Base-by-base conservation (phyloP, 345 rosid species). In the Cardamine resedifolia region DNA sequence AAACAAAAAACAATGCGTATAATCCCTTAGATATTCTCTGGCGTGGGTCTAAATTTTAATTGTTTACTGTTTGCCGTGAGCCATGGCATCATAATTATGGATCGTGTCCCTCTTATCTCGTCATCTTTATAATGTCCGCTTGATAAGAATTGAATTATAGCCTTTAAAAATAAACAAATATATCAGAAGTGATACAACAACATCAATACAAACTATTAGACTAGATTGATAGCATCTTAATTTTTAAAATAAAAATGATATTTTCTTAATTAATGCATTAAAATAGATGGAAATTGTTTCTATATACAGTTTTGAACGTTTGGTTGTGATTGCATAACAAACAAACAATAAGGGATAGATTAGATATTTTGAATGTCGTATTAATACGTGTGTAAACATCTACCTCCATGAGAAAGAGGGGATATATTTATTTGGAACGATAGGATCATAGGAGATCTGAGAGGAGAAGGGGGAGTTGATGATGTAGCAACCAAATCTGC, bases 401-500 rank as follows among this genome's bases (percentile, higher is more conserved):
- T 33, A 34, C 38, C 10, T 57, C 43, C 8, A 28, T 28, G 68
- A 63, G 49, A 64, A 31, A 19, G 43, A 28, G 12, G 19, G 19
- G 16, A 31, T 19, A 11, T 3, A 34, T 20, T 21, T 3, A 16
- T 15, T 27, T 44, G 26, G 18, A 26, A 26, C 57, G 10, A 5
- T 20, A 20, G 3, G 30, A 20, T 0, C n/a, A n/a, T n/a, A n/a
- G n/a, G n/a, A n/a, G n/a, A 14, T 19, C 12, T 58, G 33, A 36
- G 34, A 36, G 16, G 24, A 24, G 28, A n/a, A 26, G 2, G 18
- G 5, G 4, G 53, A 31, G 18, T 20, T 57, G 64, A 30, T 44
- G 64, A 68, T 56, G 64, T 38, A 31, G 6, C 52, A 39, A 41
- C 43, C 41, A 53, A 39, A 68, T 68, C 72, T 53, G 41, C 20